These are phyloP conservation scores for Glomus cerebriforme DNA, from an alignment of 192 early-diverging fungal species.

Conservation along the genomic window DNA sequence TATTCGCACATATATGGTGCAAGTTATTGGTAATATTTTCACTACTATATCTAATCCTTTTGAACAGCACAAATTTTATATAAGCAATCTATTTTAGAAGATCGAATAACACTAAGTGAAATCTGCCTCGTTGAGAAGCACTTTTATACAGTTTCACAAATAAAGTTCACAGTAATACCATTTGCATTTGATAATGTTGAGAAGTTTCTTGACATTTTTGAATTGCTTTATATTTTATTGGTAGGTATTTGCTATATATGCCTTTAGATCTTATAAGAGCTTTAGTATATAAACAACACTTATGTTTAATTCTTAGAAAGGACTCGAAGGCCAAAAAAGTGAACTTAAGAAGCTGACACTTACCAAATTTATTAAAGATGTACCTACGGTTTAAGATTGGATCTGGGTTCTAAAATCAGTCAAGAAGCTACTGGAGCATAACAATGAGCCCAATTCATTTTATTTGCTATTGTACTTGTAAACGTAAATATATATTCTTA, in stretches of 20 bases:
- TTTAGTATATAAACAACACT: constrained; percentile 9
- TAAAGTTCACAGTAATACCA: constrained; percentile 11
- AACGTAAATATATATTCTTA: too few species aligned
- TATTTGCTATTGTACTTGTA: too few species aligned
- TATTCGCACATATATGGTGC: constrained; percentile 8
- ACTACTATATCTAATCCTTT: constrained; percentile 2
- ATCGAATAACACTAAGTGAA: neutral
- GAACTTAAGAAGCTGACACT: constrained; percentile 18
- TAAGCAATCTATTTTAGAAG: neutral
- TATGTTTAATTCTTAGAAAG: constrained; percentile 22
- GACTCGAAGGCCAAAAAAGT: constrained; percentile 21
- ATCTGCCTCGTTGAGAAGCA: neutral
- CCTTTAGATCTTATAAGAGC: neutral
- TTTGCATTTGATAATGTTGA: constrained; percentile 28
- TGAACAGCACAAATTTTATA: constrained; percentile 8
- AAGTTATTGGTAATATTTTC: constrained; percentile 30
- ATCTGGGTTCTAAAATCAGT: constrained; percentile 24
- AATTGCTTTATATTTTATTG: constrained; percentile 30
- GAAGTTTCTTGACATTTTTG: constrained; percentile 16
- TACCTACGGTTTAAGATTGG: constrained; percentile 30
- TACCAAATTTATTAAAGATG: neutral
- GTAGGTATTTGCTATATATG: constrained; percentile 17
- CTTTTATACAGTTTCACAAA: neutral
- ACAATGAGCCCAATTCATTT: too few species aligned
- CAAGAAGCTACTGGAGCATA: neutral